Base-by-base conservation (phyloP, 2,329 filamentous ascomycete genomes). In the Leptosphaerulina australis region DNA sequence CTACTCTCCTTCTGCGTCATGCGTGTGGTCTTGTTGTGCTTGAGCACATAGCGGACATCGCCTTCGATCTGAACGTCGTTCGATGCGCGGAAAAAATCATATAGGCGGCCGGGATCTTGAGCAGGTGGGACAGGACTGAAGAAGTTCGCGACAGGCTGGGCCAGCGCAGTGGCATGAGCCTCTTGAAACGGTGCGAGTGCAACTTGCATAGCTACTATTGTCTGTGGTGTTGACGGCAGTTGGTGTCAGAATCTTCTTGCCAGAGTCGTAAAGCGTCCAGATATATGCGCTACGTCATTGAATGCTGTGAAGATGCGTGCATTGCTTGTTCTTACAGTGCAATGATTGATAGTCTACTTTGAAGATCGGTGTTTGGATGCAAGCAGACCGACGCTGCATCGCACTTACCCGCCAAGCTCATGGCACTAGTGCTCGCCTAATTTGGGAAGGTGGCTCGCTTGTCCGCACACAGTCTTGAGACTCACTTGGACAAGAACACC, bases 121-220 rank as follows among this genome's bases (percentile, higher is more conserved):
- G 78, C 63, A 3, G 88, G 83, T 38, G 88, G 73, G 50, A 88
- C 79, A 26, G 93, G 92, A 11, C 83, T 87, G 50, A 97, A 77
- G 8, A 88, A 88, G 52, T 83, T 81, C 15, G 91, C 88, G 28
- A 97, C 82, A 38, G 80, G 79, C 63, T 88, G 87, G 53, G 91
- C 91, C 68, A 89, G 84, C 48, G 81, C 79, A 22, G 76, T 73
- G 37, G 77, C 73, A 65, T 91, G 82, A 29, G 90, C 90, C 49
- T 82, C 76, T 46, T 83, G 84, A 70, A 96, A 96, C 52, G 89
- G 84, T 31, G 79, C 76, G 64, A 95, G 88, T 41, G 94, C 77
- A 43, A 80, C 76, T 67, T 92, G 85, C 91, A 96, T 92, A 45
- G 44, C 48, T 33, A 29, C 44, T 45, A 40, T 14, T 48, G 37